These are phyloP conservation scores for Aquilaria yunnanensis DNA, from an alignment of 345 rosid species.

Conservation along the genomic window DNA sequence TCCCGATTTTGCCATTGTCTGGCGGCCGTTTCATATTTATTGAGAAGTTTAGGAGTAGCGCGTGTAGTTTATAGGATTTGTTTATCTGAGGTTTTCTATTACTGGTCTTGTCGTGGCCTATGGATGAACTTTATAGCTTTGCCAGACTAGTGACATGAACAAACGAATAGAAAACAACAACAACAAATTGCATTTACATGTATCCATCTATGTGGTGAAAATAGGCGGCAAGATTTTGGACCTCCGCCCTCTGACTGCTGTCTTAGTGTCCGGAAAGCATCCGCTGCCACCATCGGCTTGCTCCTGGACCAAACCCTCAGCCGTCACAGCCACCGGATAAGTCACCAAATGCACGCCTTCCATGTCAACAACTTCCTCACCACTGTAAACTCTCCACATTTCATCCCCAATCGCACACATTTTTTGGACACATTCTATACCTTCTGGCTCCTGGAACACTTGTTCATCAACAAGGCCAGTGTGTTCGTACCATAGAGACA, in stretches of 20 bases:
- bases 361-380: slow-evolving; percentile 70
- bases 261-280: slow-evolving; percentile 71
- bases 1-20: too few species aligned
- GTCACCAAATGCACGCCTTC: slow-evolving; percentile 62
- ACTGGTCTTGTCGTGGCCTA: too few species aligned
- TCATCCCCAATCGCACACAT: slow-evolving; percentile 43
- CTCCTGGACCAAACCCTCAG: slow-evolving; percentile 53
- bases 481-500: slow-evolving; percentile 79
- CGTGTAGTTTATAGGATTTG: too few species aligned
- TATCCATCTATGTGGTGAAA: slow-evolving; percentile 44
- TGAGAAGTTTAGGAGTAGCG: too few species aligned
- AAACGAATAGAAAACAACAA: neutral
- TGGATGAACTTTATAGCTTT: too few species aligned
- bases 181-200: neutral
- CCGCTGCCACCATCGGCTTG: slow-evolving; percentile 26
- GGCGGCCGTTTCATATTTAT: too few species aligned
- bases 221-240: slow-evolving; percentile 61
- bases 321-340: slow-evolving; percentile 50
- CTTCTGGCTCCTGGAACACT: slow-evolving; percentile 43
- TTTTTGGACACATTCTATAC: slow-evolving; percentile 48
- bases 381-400: slow-evolving; percentile 70
- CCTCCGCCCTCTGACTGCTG: slow-evolving; percentile 64
- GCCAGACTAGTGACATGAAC: too few species aligned
- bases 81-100: too few species aligned
- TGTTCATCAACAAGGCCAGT: slow-evolving; percentile 33